Conservation (phyloP, 2,329 filamentous ascomycete species). For the Dendryphion nanum region DNA sequence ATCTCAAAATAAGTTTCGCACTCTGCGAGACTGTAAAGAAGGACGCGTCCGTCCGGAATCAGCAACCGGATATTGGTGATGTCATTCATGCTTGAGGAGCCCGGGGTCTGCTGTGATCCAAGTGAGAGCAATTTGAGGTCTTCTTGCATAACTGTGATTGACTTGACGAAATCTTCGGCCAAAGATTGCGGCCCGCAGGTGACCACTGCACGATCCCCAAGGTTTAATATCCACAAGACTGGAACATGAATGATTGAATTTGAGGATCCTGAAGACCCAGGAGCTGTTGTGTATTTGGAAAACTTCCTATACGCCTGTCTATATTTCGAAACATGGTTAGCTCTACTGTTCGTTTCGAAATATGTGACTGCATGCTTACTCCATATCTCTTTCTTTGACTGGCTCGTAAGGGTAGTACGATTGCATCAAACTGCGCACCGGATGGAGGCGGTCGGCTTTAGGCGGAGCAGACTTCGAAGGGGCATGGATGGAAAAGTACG, state of each 20-base stretch:
- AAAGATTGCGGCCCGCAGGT: conserved; percentile 26
- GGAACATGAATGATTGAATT: conserved; percentile 26
- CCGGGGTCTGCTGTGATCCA: not conserved
- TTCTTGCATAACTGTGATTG: conserved; percentile 22
- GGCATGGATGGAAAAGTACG: conserved; percentile 21
- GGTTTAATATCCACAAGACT: conserved; percentile 31
- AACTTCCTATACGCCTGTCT: conserved; percentile 3
- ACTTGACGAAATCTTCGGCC: conserved; percentile 21
- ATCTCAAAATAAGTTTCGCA: conserved; percentile 31
- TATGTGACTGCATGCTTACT: conserved; percentile 28
- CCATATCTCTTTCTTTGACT: conserved; percentile 26
- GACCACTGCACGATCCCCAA: conserved; percentile 22
- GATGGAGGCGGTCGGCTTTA: conserved; percentile 12
- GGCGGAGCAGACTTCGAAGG: conserved; percentile 2
- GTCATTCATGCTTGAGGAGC: conserved; percentile 1
- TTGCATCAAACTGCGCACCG: conserved; percentile 29
- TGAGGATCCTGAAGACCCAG: too few species aligned
- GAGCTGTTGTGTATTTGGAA: too few species aligned
- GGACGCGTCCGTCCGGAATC: conserved; percentile 17
- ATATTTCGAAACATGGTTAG: too few species aligned
- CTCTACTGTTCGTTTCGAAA: too few species aligned
- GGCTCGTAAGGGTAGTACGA: conserved; percentile 32
- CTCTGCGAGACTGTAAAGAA: conserved; percentile 18
- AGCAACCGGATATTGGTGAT: conserved; percentile 19
- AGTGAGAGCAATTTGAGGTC: conserved; percentile 11